Conservation (phyloP, 1,284 basidiomycete genomes). For the Kwoniella shivajii region DNA sequence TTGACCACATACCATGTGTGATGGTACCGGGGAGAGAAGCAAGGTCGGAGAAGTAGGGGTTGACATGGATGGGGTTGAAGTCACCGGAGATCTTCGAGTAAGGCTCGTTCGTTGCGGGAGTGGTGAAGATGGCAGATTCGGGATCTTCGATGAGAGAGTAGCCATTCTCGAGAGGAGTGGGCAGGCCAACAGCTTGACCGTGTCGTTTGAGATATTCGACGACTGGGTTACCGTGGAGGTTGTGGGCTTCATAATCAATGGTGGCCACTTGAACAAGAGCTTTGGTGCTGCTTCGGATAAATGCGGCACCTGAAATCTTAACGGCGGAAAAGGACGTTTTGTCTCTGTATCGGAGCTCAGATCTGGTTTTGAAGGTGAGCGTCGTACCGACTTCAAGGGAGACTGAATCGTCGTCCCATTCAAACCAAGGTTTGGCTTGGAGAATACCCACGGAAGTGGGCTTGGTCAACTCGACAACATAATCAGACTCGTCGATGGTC, state of each 20-base stretch:
- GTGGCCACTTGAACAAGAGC: constrained; percentile 83
- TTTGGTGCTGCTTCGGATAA: constrained; percentile 82
- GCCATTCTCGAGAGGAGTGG: constrained; percentile 78
- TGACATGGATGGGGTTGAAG: constrained; percentile 92
- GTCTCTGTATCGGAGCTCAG: constrained; percentile 87
- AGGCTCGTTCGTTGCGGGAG: constrained; percentile 86
- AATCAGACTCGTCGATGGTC: constrained; percentile 83
- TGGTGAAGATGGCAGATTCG: constrained; percentile 65
- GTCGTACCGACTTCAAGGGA: constrained; percentile 77
- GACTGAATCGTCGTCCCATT: constrained; percentile 82
- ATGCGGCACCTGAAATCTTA: constrained; percentile 80
- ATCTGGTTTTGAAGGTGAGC: constrained; percentile 86
- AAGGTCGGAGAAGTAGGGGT: constrained; percentile 96
- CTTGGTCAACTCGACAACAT: constrained; percentile 72
- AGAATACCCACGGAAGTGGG: constrained; percentile 87
- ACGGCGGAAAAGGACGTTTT: constrained; percentile 82
- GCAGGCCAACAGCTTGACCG: constrained; percentile 74
- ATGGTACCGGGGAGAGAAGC: constrained; percentile 94
- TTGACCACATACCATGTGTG: constrained; percentile 96
- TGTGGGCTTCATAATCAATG: constrained; percentile 81
- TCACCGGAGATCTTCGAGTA: constrained; percentile 96
- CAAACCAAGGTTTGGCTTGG: constrained; percentile 96
- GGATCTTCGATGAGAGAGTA: constrained; percentile 72
- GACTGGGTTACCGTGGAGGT: constrained; percentile 90
- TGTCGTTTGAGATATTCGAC: constrained; percentile 89